A percentile compares a stretch with the other conserved stretches of the same genome.
These are phyloP conservation scores for Alternaria sp. DNA, from an alignment of 2,329 filamentous ascomycete species.

Conservation along the genomic window DNA sequence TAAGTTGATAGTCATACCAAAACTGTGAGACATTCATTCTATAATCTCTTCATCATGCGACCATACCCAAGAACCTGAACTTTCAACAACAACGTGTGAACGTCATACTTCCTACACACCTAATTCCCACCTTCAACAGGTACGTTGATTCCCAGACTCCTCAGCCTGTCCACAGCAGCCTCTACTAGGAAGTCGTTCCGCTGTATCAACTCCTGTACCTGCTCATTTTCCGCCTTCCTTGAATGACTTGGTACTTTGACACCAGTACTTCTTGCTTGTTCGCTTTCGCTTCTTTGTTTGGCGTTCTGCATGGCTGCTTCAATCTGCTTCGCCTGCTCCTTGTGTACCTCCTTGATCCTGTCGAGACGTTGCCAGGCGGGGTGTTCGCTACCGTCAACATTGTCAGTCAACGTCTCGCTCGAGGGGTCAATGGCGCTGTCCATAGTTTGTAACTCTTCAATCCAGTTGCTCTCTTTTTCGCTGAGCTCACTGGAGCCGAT, in stretches of 20 bases:
- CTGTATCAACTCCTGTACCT: slow-evolving; percentile 44
- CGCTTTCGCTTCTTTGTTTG: slow-evolving; percentile 23
- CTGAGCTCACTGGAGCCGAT: slow-evolving; percentile 65
- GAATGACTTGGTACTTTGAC: slow-evolving; percentile 46
- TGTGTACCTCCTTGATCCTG: slow-evolving; percentile 63
- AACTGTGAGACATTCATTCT: not conserved
- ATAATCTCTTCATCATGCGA: not conserved
- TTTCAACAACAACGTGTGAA: not conserved
- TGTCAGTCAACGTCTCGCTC: slow-evolving; percentile 40
- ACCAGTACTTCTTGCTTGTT: slow-evolving; percentile 15
- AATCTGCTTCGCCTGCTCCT: slow-evolving; percentile 55
- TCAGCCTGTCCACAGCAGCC: slow-evolving; percentile 40
- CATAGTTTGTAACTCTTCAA: slow-evolving; percentile 62
- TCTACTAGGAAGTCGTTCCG: slow-evolving; percentile 45
- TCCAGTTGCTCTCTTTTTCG: slow-evolving; percentile 68
- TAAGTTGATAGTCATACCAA: not conserved
- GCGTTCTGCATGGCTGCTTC: slow-evolving; percentile 27
- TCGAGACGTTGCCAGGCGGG: slow-evolving; percentile 64
- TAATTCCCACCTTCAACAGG: slow-evolving; percentile 17
- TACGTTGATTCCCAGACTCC: slow-evolving; percentile 39
- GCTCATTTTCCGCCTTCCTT: slow-evolving; percentile 45
- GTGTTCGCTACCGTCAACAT: slow-evolving; percentile 40
- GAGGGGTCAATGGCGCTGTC: slow-evolving; percentile 49
- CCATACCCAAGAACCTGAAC: no score
- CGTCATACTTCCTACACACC: not conserved